Base-by-base conservation (phyloP, 129 eudicot species). In the Lactuca saligna region DNA sequence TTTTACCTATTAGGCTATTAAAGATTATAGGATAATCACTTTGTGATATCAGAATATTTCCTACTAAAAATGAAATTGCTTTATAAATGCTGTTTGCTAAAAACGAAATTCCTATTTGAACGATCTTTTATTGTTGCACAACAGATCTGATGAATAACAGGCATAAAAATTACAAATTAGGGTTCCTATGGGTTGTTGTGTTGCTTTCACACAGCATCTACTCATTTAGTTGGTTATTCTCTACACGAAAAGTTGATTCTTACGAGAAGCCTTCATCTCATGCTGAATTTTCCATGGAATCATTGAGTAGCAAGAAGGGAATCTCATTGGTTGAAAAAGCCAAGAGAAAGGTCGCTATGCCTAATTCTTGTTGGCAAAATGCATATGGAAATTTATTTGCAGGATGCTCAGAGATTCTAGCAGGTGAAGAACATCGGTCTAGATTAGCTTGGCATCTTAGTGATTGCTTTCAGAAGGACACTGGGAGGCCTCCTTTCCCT, bases 391-490 rank as follows among this genome's bases (percentile, higher is more conserved):
- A 70, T 15, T 42, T 87, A 54, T 81, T 81, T 58, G 61, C 78
- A 37, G 77, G 85, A 31, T 87, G 94, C 12, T 64, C 89, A 37
- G 79, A 80, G 74, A 79, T 73, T 14, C 71, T 84, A 29, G 89
- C 87, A 4, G 82, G 54, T 54, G 77, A 84, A 55, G 49, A 42
- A 42, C 49, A 42, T 2, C 49, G 49, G 14, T 42, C 49, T 42
- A 42, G 49, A 8, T 3, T 87, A 48, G 89, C 94, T 65, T 87
- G 94, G 94, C 66, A 79, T 82, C 85, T 87, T 3, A 81, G 80
- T 54, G 87, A 81, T 70, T 87, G 94, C 72, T 84, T 87, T 50
- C 87, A 81, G 33, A 71, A 66, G 66, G 84, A 78, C 66, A 63
- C 87, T 3, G 94, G 89, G 3, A 78, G 94, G 34, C 70, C 78